phyloP scores from a whole-genome alignment of 2,329 filamentous ascomycete species.

The Pseudogymnoascus sp. region DNA sequence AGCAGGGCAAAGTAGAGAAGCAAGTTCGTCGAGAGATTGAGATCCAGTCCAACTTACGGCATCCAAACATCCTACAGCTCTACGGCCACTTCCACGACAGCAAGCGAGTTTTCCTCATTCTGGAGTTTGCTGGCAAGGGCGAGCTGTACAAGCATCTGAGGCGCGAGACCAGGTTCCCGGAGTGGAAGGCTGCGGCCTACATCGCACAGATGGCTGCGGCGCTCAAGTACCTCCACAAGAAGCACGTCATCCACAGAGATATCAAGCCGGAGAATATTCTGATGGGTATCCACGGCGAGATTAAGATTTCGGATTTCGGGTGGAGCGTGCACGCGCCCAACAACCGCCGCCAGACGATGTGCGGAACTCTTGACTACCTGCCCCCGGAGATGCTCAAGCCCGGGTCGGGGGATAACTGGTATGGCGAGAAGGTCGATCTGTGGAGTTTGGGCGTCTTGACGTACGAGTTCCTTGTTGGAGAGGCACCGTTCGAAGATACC shows the following conservation, averaged over 20 bases:
- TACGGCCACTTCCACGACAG: slow-evolving; percentile 69
- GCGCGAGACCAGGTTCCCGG: slow-evolving; percentile 59
- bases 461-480: slow-evolving; percentile 92
- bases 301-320: slow-evolving; percentile 97
- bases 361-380: slow-evolving; percentile 93
- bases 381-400: slow-evolving; percentile 95
- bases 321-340: slow-evolving; percentile 98
- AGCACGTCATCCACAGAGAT: slow-evolving; percentile 94
- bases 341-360: slow-evolving; percentile 88
- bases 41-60: slow-evolving; percentile 64
- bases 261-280: slow-evolving; percentile 98
- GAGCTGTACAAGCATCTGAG: slow-evolving; percentile 67
- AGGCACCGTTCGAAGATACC: slow-evolving; percentile 94
- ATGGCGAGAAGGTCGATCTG: slow-evolving; percentile 90
- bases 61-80: slow-evolving; percentile 62
- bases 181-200: slow-evolving; percentile 65
- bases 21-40: slow-evolving; percentile 67
- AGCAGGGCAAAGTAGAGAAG: slow-evolving; percentile 60
- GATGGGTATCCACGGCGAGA: slow-evolving; percentile 91
- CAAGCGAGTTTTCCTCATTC: slow-evolving; percentile 64
- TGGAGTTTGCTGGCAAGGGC: slow-evolving; percentile 65
- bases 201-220: slow-evolving; percentile 75
- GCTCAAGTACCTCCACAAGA: slow-evolving; percentile 83
- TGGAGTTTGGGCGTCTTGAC: slow-evolving; percentile 94
- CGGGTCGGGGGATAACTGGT: slow-evolving; percentile 74